Conservation (phyloP, 139 green algal species). For the Chlamydomonas schloesseri region DNA sequence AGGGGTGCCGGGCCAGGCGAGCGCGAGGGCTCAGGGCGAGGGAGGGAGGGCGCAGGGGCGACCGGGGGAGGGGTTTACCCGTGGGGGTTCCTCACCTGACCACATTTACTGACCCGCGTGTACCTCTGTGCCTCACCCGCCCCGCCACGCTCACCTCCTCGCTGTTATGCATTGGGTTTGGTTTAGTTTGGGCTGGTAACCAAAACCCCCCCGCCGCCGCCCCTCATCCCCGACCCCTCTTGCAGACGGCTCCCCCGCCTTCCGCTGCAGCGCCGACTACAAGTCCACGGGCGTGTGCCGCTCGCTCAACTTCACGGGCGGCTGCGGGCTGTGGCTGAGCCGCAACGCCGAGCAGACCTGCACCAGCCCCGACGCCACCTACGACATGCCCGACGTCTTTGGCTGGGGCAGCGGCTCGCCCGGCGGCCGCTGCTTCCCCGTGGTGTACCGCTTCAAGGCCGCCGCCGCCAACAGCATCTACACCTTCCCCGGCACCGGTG, state of each 20-base stretch:
- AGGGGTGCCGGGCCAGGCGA: no score
- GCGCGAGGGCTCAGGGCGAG: no score
- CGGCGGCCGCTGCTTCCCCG: slow-evolving; percentile 45
- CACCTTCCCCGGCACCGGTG: slow-evolving; percentile 28
- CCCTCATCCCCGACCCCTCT: neutral
- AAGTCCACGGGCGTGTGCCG: slow-evolving; percentile 35
- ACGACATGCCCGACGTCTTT: slow-evolving; percentile 51
- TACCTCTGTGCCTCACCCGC: no score
- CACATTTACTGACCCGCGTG: no score
- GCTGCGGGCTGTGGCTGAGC: slow-evolving; percentile 31
- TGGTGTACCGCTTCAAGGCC: slow-evolving; percentile 49
- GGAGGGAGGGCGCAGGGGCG: no score
- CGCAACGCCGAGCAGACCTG: slow-evolving; percentile 30
- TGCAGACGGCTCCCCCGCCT: neutral
- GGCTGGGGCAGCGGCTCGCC: slow-evolving; percentile 49
- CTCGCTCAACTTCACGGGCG: slow-evolving; percentile 40
- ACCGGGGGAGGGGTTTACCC: no score
- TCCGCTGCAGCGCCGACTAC: slow-evolving; percentile 18
- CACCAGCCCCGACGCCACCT: neutral
- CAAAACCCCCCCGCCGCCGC: neutral
- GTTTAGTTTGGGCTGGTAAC: no score
- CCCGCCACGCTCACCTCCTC: no score
- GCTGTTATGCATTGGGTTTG: no score
- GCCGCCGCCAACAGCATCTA: neutral
- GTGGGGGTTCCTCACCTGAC: no score